Percentiles rank a stretch among this genome's conserved stretches.
phyloP scores from a whole-genome alignment of 805 yeast species.

The Ascoidea rubescens region DNA sequence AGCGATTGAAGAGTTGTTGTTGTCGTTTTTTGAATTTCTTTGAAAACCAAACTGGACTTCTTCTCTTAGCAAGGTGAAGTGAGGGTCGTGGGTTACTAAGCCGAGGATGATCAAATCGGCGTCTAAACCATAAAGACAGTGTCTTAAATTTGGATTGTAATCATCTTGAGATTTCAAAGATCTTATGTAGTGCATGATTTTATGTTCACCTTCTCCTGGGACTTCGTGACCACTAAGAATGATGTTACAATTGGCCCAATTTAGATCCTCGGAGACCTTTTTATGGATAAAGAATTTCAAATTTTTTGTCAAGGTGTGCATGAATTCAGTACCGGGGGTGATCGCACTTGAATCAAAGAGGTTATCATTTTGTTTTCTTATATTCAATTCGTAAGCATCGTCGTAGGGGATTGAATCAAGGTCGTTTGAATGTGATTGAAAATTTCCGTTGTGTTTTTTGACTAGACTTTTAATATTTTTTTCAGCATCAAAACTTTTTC shows the following conservation, averaged over 20 bases:
- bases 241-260: slow-evolving; percentile 70
- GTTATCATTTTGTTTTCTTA: slow-evolving; percentile 6
- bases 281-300: slow-evolving; percentile 80
- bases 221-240: slow-evolving; percentile 88
- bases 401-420: neutral
- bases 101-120: slow-evolving; percentile 95
- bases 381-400: neutral
- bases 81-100: slow-evolving; percentile 87
- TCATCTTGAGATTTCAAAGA: slow-evolving; percentile 57
- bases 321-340: slow-evolving; percentile 95
- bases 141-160: slow-evolving; percentile 72
- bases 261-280: slow-evolving; percentile 73
- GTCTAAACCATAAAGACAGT: slow-evolving; percentile 90
- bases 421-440: neutral
- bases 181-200: slow-evolving; percentile 87
- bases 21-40: slow-evolving; percentile 17
- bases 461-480: slow-evolving; percentile 27
- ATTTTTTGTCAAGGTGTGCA: slow-evolving; percentile 76
- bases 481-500: slow-evolving; percentile 90
- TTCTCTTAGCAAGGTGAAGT: slow-evolving; percentile 85
- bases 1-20: slow-evolving; percentile 18
- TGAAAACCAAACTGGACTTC: slow-evolving; percentile 62
- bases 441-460: too few species aligned
- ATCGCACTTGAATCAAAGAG: slow-evolving; percentile 88
- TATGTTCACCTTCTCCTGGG: slow-evolving; percentile 98